Base-by-base conservation (phyloP, 177 flowering plant genomes). In the Vitis hybrid region DNA sequence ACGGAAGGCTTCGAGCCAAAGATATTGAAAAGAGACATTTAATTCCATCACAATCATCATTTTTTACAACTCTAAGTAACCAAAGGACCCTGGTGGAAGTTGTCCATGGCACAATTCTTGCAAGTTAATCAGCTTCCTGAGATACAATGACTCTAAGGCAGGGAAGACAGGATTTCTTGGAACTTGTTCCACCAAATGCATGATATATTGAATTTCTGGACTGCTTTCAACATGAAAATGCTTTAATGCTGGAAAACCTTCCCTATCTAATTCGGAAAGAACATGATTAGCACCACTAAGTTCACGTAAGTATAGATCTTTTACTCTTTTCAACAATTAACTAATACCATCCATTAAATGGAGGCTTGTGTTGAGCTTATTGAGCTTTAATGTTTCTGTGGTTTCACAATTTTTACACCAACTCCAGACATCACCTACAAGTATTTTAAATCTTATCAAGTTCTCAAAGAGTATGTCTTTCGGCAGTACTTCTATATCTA, bases 241-340 rank as follows among this genome's bases (percentile, higher is more conserved):
- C 60, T 69, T 68, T 65, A 74, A 51, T 4, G 12, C 5, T 28
- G 11, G 65, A 69, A 74, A 74, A 24, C 77, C 66, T 11, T 68
- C 69, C 1, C 49, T 2, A 13, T 63, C 20, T 52, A 74, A 51
- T 15, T 69, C 65, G 31, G 58, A 56, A 4, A 76, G 2, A 12
- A 58, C 62, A 56, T 33, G 57, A 2, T 24, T 55, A 9, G 20
- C 52, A 24, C 69, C 75, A 13, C 17, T 2, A n/a, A 33, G 7
- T 6, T 59, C 60, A 60, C 52, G 65, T 22, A 74, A 11, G 47
- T 57, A 52, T 0, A 74, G 51, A 57, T 57, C 59, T 64, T 74
- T 68, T n/a, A 19, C 17, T 38, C 55, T 49, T 51, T 63, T 28
- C 69, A 74, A 12, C 59, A 64, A 31, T 12, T 2, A 2, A 11